phyloP scores from a whole-genome alignment of 2,329 filamentous ascomycete genomes.

The Didymella arachidicola region DNA sequence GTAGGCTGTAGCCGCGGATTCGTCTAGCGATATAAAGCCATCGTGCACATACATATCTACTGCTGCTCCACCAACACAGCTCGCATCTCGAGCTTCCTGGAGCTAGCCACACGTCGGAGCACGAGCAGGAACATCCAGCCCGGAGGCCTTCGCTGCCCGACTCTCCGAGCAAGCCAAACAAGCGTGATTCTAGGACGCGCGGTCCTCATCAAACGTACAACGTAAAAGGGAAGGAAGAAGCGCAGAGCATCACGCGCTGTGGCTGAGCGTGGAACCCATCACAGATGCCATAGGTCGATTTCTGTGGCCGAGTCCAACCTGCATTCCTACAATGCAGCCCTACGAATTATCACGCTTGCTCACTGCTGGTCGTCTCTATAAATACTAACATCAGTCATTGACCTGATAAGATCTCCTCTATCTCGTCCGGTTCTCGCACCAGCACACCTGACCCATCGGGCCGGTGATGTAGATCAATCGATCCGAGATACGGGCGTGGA shows the following conservation, averaged over 20 bases:
- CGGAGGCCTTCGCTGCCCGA: slow-evolving; percentile 1
- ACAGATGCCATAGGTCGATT: neutral
- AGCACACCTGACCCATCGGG: neutral
- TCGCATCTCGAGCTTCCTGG: neutral
- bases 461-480: neutral
- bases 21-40: neutral
- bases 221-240: neutral
- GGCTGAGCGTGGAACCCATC: neutral
- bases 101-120: neutral
- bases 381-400: neutral
- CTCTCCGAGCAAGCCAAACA: neutral
- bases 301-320: neutral
- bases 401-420: neutral
- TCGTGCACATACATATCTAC: neutral
- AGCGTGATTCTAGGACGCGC: slow-evolving; percentile 2
- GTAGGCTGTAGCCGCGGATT: neutral
- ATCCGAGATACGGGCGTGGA: neutral
- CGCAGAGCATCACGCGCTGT: neutral
- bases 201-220: neutral
- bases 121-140: neutral
- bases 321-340: neutral
- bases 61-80: neutral
- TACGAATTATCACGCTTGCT: neutral
- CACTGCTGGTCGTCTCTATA: neutral
- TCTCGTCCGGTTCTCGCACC: neutral